Percentiles rank a stretch among this genome's conserved stretches.
Evolutionary conservation across 306 rosid species (phyloP).

Genomic region (Astragalus glycyphyllos): DNA sequence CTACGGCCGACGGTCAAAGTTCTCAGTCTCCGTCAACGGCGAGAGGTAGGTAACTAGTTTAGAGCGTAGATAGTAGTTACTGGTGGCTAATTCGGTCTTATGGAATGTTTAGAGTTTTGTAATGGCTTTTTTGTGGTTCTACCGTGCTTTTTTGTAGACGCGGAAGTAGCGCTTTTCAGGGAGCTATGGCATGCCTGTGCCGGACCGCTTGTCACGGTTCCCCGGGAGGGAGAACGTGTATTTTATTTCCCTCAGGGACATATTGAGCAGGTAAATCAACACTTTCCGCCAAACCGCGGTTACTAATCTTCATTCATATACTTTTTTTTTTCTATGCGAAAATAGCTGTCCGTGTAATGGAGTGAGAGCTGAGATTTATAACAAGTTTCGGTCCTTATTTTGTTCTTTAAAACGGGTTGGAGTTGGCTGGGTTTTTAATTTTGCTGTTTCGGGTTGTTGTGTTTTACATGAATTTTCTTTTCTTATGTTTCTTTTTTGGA

Average conservation of each 20-base stretch:
- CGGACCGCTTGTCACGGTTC: conserved; percentile 91
- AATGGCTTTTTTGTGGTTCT: background rate
- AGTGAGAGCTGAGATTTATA: conserved; percentile 31
- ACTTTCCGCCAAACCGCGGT: background rate
- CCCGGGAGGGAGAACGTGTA: conserved; percentile 70
- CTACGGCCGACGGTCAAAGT: conserved; percentile 45
- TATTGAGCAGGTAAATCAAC: conserved; percentile 74
- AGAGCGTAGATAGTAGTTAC: background rate
- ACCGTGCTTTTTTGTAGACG: conserved; percentile 48
- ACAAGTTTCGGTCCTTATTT: background rate
- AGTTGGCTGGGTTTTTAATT: background rate
- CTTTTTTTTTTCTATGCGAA: conserved; percentile 9
- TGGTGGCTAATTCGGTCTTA: background rate
- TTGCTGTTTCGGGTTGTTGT: background rate
- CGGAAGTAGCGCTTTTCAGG: conserved; percentile 77
- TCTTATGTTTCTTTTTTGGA: background rate
- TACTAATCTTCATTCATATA: background rate
- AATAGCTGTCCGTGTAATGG: background rate
- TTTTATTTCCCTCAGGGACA: conserved; percentile 94
- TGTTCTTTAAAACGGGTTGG: background rate
- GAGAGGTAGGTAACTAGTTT: conserved; percentile 47
- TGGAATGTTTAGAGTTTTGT: background rate
- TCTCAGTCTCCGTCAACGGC: conserved; percentile 45
- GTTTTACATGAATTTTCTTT: background rate
- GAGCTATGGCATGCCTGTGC: conserved; percentile 99